Conservation (phyloP, 768 basidiomycete genomes). For the Amanita phalloides region DNA sequence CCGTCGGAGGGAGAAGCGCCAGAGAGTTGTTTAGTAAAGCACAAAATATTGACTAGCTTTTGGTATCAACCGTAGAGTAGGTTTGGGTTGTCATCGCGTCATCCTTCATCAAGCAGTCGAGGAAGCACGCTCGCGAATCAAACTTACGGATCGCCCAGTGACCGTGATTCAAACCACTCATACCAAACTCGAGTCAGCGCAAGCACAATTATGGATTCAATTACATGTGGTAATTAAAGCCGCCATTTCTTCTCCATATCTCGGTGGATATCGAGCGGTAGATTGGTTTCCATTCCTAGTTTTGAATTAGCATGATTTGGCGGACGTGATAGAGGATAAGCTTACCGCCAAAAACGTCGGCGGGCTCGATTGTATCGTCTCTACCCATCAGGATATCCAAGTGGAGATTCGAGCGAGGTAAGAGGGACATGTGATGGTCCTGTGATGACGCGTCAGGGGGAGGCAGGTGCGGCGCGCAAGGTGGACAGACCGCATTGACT, state of each 20-base stretch:
- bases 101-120: too few species aligned
- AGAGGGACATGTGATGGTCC: conserved; percentile 57
- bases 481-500: conserved; percentile 52
- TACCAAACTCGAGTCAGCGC: too few species aligned
- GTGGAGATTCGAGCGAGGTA: conserved; percentile 67
- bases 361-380: conserved; percentile 71
- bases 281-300: conserved; percentile 42
- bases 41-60: too few species aligned
- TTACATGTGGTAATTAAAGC: conserved; percentile 19
- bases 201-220: neutral
- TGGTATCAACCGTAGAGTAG: too few species aligned
- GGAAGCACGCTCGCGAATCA: too few species aligned
- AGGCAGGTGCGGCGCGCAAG: neutral
- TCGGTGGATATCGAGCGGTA: conserved; percentile 45
- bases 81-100: too few species aligned
- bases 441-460: conserved; percentile 15
- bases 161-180: too few species aligned
- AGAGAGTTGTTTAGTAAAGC: neutral
- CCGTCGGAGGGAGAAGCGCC: conserved; percentile 6
- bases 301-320: conserved; percentile 6
- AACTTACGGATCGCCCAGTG: too few species aligned
- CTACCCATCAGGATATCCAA: conserved; percentile 91
- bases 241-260: conserved; percentile 56
- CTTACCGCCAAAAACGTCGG: conserved; percentile 74
- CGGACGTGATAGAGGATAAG: conserved; percentile 4